Evolutionary conservation across 2,329 filamentous ascomycete genomes (phyloP), one percentile per base, ranked within the genome.

Genomic region (Diaporthe nobilis): DNA sequence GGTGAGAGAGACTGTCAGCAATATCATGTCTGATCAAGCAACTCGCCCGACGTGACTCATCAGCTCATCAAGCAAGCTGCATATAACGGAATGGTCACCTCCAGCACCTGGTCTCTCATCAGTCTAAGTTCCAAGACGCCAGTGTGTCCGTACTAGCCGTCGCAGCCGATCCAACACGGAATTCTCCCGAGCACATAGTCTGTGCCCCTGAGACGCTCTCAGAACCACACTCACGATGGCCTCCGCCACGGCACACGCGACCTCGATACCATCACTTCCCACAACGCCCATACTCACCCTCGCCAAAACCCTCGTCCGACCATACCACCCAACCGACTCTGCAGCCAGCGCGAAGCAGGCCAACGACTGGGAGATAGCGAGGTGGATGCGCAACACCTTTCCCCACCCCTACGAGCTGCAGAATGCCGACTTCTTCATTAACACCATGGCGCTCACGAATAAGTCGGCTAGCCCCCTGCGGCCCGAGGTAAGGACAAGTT

Each of bases 361-460:
- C 73, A 84, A 89, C 81, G 82, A 86, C 76, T 79, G 80, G 13
- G 77, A 83, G 28, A 80, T 90, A 4, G 78, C 81, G 1, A 76
- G 73, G 15, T 83, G 81, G 78, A 83, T 90, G 83, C 84, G 85
- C 74, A 81, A 87, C 78, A 77, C 81, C 55, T 90, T 89, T 74
- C 87, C 88, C 3, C 79, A 77, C 13, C 88, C 88, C 0, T 90
- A 89, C 80, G 85, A 83, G 0, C 77, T 85, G 12, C 80, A 82
- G 10, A 80, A 85, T 67, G 86, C 87, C 2, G 77, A 85, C 28
- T 55, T 20, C n/a, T 88, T 84, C 80, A 82, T 88, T 77, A 72
- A 75, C 51, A 55, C 58, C 39, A 73, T 80, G 39, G 72, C 78
- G 42, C 77, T 51, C 25, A 28, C n/a, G 15, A 44, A 42, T 39